Conservation (phyloP, 179 eudicot species). For the Actinidia chinensis region DNA sequence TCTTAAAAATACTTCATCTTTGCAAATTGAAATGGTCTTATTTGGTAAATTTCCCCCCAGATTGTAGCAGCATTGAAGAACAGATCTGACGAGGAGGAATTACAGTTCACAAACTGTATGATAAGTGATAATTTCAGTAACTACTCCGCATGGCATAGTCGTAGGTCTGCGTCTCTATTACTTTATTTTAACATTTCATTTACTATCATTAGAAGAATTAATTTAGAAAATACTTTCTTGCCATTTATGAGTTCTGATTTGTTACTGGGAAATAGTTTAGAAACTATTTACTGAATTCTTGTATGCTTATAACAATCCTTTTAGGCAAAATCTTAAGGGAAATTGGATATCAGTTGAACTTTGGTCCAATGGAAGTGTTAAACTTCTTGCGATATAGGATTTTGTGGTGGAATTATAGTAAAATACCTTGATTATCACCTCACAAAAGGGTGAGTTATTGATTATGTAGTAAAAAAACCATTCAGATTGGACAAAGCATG, state of each 20-base stretch:
- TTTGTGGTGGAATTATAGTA: not conserved
- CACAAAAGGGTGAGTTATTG: not conserved
- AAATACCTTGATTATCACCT: not conserved
- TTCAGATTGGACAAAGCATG: no score
- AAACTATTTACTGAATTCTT: not conserved
- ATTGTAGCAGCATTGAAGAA: constrained; percentile 65
- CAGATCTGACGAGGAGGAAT: constrained; percentile 69
- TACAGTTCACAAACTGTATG: constrained; percentile 71
- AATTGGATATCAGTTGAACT: not conserved
- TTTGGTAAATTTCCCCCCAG: constrained; percentile 37
- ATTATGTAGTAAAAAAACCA: not conserved
- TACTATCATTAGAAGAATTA: not conserved
- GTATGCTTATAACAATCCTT: not conserved
- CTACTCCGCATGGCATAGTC: constrained; percentile 98
- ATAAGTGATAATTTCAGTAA: constrained; percentile 82
- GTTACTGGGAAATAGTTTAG: not conserved
- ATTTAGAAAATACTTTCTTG: not conserved
- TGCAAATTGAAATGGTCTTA: not conserved
- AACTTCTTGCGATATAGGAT: not conserved
- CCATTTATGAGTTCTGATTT: not conserved
- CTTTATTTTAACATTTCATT: not conserved
- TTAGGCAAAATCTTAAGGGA: not conserved
- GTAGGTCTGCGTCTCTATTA: constrained; percentile 53
- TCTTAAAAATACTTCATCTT: no score
- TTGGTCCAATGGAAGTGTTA: not conserved